Conservation (phyloP, 306 rosid genomes). For the Heteromeles arbutifolia region DNA sequence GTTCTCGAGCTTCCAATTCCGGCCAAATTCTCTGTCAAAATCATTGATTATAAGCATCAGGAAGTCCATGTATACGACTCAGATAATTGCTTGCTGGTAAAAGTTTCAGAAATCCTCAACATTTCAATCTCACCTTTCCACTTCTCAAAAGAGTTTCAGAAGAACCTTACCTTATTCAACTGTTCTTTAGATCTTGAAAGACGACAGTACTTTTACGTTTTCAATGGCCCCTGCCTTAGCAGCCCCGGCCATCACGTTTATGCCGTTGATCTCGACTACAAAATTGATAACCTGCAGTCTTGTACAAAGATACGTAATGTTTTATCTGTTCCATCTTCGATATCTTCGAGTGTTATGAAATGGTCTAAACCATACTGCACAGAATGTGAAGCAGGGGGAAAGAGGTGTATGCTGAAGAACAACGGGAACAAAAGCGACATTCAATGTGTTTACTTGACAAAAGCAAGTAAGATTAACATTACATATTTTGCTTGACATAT, state of each 20-base stretch:
- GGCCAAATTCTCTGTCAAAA: slow-evolving; percentile 16
- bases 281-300: background rate
- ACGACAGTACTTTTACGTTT: too few species aligned
- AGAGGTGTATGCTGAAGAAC: slow-evolving; percentile 24
- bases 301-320: slow-evolving; percentile 27
- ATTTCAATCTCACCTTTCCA: slow-evolving; percentile 13
- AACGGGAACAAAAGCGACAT: background rate
- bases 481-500: too few species aligned
- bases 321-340: background rate
- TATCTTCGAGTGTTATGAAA: background rate
- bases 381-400: slow-evolving; percentile 28
- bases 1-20: slow-evolving; percentile 25
- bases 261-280: background rate
- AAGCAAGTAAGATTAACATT: too few species aligned
- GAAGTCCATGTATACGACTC: slow-evolving; percentile 11
- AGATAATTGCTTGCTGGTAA: slow-evolving; percentile 1
- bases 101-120: background rate
- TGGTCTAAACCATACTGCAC: slow-evolving; percentile 31
- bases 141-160: rapidly evolving
- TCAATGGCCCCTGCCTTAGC: too few species aligned
- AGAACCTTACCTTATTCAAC: slow-evolving; percentile 6
- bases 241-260: background rate
- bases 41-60: slow-evolving; percentile 10
- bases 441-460: background rate
- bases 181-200: slow-evolving; percentile 13